Percentiles rank a stretch among this genome's conserved stretches.
Conservation (phyloP, 768 basidiomycete genomes). For the Leccinum uliginosum region DNA sequence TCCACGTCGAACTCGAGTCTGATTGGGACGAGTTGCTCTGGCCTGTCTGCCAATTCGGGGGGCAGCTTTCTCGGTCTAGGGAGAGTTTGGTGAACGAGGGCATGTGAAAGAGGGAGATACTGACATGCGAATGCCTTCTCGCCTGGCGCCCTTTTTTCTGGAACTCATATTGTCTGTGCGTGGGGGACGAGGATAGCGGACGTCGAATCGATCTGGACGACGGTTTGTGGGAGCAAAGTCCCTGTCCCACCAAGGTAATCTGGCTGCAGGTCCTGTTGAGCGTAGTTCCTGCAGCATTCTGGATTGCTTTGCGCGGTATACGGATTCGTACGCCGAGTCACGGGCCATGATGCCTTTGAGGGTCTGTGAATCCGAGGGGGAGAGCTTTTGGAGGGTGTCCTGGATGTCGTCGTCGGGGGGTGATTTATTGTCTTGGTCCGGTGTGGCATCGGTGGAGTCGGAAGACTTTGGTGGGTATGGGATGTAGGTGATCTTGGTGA, state of each 20-base stretch:
- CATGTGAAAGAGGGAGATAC: slow-evolving; percentile 30
- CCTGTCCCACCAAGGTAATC: slow-evolving; percentile 63
- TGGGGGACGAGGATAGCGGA: slow-evolving; percentile 51
- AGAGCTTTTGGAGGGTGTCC: slow-evolving; percentile 26
- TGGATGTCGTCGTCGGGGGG: slow-evolving; percentile 16
- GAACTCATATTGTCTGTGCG: slow-evolving; percentile 29
- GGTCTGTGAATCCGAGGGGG: slow-evolving; percentile 29
- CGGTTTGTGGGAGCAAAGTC: slow-evolving; percentile 34
- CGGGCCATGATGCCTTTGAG: slow-evolving; percentile 35
- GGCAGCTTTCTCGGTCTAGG: slow-evolving; percentile 58
- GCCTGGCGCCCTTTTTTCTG: slow-evolving; percentile 49
- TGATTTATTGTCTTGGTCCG: slow-evolving; percentile 25
- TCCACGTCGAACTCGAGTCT: slow-evolving; percentile 97
- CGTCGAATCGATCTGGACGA: slow-evolving; percentile 43
- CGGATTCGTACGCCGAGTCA: slow-evolving; percentile 45
- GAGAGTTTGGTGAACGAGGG: background rate
- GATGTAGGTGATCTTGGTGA: slow-evolving; percentile 29
- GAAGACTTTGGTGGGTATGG: slow-evolving; percentile 20
- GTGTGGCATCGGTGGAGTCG: slow-evolving; percentile 14
- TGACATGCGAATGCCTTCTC: slow-evolving; percentile 75
- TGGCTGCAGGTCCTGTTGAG: slow-evolving; percentile 38
- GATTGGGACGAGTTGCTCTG: slow-evolving; percentile 88
- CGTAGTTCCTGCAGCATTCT: slow-evolving; percentile 50
- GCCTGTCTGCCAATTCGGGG: slow-evolving; percentile 51
- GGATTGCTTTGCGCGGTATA: slow-evolving; percentile 45